phyloP scores from a whole-genome alignment of 106 monocot species.

The Xerophyta viscosa region DNA sequence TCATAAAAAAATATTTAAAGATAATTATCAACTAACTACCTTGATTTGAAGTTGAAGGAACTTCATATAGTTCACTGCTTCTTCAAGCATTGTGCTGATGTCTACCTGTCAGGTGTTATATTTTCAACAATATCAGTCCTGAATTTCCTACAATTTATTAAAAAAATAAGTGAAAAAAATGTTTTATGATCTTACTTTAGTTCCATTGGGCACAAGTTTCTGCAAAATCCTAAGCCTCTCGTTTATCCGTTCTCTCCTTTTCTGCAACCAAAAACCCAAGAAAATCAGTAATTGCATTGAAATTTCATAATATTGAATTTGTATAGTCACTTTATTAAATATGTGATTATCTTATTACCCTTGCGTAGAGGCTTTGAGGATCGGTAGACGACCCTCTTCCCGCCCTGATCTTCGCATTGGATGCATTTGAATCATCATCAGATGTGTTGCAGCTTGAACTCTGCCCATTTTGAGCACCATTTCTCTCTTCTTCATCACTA shows the following conservation, averaged over 20 bases:
- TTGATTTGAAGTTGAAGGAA: constrained; percentile 92
- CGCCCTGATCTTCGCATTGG: constrained; percentile 6
- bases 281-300: too few species aligned
- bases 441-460: constrained; percentile 5
- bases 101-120: constrained; percentile 50
- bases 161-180: background rate
- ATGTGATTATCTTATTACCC: too few species aligned
- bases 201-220: constrained; percentile 1
- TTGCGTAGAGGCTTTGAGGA: constrained; percentile 38
- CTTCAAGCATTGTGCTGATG: constrained; percentile 93
- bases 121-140: background rate
- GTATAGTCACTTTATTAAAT: too few species aligned
- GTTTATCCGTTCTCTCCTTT: background rate
- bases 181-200: background rate
- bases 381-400: constrained; percentile 26
- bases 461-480: background rate
- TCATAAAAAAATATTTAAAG: too few species aligned
- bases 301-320: too few species aligned
- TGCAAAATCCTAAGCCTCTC: background rate
- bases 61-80: constrained; percentile 86
- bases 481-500: background rate
- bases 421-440: constrained; percentile 6
- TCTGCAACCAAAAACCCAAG: background rate
- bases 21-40: too few species aligned
- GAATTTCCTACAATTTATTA: too few species aligned